Evolutionary conservation across 192 early-diverging fungal species (phyloP).

Genomic region (Endogone sp.): DNA sequence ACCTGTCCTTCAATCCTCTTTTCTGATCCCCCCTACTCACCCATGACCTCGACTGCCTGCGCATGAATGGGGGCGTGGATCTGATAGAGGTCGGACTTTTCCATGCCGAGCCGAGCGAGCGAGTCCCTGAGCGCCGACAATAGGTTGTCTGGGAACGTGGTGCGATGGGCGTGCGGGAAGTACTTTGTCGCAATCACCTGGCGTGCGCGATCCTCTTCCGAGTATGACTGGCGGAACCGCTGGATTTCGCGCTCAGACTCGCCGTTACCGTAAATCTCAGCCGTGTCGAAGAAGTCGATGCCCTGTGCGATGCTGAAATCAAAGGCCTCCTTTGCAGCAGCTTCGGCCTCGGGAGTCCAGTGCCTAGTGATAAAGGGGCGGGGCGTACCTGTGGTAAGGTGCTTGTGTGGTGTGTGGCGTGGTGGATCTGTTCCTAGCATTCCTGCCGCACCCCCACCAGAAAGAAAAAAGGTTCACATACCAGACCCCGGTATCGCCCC

Average conservation of each 20-base stretch:
- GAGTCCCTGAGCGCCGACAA: constrained; percentile 41
- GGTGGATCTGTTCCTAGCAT: not conserved
- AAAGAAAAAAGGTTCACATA: not conserved
- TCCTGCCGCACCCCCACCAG: not conserved
- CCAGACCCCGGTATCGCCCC: constrained; percentile 30
- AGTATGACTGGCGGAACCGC: constrained; percentile 21
- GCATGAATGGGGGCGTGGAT: constrained; percentile 47
- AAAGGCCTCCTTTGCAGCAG: constrained; percentile 36
- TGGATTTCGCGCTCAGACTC: constrained; percentile 42
- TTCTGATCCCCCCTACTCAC: too few species aligned
- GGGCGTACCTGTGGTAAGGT: not conserved
- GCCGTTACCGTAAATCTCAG: constrained; percentile 43
- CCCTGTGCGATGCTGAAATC: constrained; percentile 26
- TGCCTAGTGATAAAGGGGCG: constrained; percentile 23
- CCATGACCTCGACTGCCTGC: constrained; percentile 41
- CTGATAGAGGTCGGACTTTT: constrained; percentile 42
- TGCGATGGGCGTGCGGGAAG: constrained; percentile 32
- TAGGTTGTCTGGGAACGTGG: constrained; percentile 33
- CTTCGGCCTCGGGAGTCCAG: constrained; percentile 35
- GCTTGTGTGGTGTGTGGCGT: not conserved
- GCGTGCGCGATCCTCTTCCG: constrained; percentile 13
- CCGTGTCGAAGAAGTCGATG: constrained; percentile 48
- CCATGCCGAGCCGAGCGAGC: constrained; percentile 38
- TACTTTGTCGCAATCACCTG: constrained; percentile 48
- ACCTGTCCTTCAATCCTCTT: too few species aligned